These are phyloP conservation scores for Tetrahymena thermophila DNA, from an alignment of 73 alveolate genomes.

Conservation along the genomic window DNA sequence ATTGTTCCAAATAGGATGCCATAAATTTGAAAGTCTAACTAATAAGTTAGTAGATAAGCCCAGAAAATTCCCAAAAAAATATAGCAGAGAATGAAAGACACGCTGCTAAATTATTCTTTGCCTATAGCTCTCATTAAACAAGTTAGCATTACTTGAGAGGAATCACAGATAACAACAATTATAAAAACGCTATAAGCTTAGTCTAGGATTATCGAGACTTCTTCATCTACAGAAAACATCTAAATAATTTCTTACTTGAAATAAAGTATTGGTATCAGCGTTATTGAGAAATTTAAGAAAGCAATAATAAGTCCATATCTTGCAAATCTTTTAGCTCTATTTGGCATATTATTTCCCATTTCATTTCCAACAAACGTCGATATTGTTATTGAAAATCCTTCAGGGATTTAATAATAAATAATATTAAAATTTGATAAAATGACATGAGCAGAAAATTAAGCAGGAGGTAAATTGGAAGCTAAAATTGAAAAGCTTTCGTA, in stretches of 20 bases:
- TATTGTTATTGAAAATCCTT: neutral
- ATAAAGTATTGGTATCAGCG: neutral
- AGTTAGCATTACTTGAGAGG: neutral
- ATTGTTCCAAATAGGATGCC: neutral
- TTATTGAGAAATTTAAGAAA: neutral
- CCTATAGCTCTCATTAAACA: neutral
- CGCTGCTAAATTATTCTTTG: neutral
- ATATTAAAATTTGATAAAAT: neutral
- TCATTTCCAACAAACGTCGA: neutral
- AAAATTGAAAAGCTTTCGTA: neutral
- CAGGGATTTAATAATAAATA: neutral
- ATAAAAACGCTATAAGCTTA: neutral
- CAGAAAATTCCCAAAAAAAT: neutral
- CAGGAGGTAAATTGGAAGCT: neutral
- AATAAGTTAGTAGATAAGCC: neutral
- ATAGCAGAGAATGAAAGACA: neutral
- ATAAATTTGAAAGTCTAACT: neutral
- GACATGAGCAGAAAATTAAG: neutral
- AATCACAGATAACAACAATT: neutral
- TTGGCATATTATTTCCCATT: neutral
- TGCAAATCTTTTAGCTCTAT: neutral
- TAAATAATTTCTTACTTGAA: neutral
- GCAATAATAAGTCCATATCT: neutral
- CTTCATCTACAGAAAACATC: neutral
- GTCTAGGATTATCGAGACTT: neutral